phyloP scores from a whole-genome alignment of 225 moss, liverwort and hornwort species.

The Physcomitrium patens region DNA sequence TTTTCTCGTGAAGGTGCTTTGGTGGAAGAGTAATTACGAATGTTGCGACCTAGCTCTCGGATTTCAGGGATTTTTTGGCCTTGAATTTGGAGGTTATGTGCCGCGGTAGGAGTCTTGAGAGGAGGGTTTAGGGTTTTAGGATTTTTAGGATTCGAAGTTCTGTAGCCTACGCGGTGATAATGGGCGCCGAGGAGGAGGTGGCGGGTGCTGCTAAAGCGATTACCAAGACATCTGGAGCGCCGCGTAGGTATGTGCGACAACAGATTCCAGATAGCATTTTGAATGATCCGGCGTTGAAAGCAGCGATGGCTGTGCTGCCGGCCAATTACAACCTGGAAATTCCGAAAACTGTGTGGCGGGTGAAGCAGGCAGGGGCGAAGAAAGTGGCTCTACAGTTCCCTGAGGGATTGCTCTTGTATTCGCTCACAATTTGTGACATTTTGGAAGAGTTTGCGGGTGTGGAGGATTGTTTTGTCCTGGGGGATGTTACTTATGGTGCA shows the following conservation, averaged over 20 bases:
- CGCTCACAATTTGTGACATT: slow-evolving; percentile 91
- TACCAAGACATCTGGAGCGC: slow-evolving; percentile 57
- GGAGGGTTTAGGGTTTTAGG: slow-evolving; percentile 21
- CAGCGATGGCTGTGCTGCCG: slow-evolving; percentile 74
- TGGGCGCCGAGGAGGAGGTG: slow-evolving; percentile 37
- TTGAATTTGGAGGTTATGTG: not conserved
- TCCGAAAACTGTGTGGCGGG: slow-evolving; percentile 94
- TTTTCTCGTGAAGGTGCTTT: not conserved
- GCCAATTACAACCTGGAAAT: slow-evolving; percentile 88
- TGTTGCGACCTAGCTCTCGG: not conserved
- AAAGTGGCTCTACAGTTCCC: slow-evolving; percentile 94
- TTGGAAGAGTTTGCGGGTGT: slow-evolving; percentile 86
- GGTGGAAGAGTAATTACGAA: not conserved
- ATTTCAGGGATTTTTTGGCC: not conserved
- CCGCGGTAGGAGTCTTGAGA: not conserved
- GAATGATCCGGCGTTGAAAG: slow-evolving; percentile 65
- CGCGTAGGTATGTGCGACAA: slow-evolving; percentile 81
- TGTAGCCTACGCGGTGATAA: slow-evolving; percentile 17
- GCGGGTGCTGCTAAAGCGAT: slow-evolving; percentile 28
- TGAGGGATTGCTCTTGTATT: slow-evolving; percentile 85
- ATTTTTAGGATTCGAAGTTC: slow-evolving; percentile 2
- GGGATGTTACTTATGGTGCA: slow-evolving; percentile 95
- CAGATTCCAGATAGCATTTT: slow-evolving; percentile 88
- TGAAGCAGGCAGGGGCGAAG: slow-evolving; percentile 88
- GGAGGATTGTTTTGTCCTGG: slow-evolving; percentile 87